phyloP scores from a whole-genome alignment of 129 eudicot species.

The Flaveria bidentis region DNA sequence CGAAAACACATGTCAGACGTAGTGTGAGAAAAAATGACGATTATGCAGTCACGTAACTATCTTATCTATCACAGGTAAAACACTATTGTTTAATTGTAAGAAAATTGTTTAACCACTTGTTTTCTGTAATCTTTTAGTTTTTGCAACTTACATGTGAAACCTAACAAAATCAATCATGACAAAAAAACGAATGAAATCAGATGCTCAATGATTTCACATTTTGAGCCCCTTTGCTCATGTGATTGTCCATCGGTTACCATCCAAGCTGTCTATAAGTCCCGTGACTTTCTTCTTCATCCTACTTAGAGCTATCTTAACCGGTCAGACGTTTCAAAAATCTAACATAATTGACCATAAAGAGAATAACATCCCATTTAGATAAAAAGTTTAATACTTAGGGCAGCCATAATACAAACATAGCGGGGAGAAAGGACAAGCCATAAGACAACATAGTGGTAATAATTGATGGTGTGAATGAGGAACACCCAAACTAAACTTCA shows the following conservation, averaged over 20 bases:
- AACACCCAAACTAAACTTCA: background rate
- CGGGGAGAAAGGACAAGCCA: too few species aligned
- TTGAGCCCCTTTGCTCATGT: background rate
- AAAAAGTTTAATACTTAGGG: background rate
- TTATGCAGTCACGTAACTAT: background rate
- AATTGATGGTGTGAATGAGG: background rate
- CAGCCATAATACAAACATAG: too few species aligned
- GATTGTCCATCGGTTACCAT: background rate
- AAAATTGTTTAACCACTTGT: too few species aligned
- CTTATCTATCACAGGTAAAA: too few species aligned
- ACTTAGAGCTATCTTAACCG: background rate
- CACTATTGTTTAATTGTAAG: too few species aligned
- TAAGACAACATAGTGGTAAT: too few species aligned
- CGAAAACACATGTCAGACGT: too few species aligned
- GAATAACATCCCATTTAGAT: background rate
- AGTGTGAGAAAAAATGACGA: too few species aligned
- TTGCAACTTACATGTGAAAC: background rate
- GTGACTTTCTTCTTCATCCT: background rate
- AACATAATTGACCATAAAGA: background rate
- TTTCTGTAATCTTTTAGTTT: background rate
- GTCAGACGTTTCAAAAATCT: background rate
- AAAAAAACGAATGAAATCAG: background rate
- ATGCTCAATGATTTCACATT: background rate
- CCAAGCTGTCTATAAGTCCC: background rate
- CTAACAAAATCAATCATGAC: slow-evolving; percentile 14